Base-by-base conservation (phyloP, 179 eudicot species). In the Camellia oleifera region DNA sequence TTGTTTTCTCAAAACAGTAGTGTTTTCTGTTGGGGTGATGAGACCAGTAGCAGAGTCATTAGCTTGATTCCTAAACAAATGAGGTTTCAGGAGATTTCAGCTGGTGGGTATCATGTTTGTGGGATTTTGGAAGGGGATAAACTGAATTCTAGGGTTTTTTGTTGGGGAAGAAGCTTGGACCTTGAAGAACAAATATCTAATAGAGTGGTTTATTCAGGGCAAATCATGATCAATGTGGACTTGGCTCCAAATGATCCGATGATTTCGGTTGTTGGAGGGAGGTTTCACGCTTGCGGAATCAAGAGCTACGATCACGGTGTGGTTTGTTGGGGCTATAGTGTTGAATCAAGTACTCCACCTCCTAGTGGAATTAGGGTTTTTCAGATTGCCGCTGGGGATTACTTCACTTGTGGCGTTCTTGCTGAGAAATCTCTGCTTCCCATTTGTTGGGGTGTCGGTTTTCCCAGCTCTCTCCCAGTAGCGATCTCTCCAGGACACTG, bases 61-160 rank as follows among this genome's bases (percentile, higher is more conserved):
- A 90, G 81, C 64, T 65, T 84, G 48, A 81, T 89, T 9, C 99
- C 99, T 0, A 86, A 83, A 66, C 67, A 77, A 7, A 44, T 57
- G 63, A 90, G 77, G 84, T 96, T 96, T 80, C 85, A 77, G 63
- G 86, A 80, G 82, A 88, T 96, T 84, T 85, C 96, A 48, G 97
- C 95, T 3, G 98, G 98, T 61, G 97, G 98, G 7, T 94, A 77
- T 79, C 99, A 91, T 81, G 98, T 94, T 46, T 96, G 99, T 89
- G 98, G 99, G 72, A 88, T 94, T 70, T 44, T 81, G 23, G 95
- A 94, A 75, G 94, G 93, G 56, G 85, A 86, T 8, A 77, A 88
- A 60, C 90, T 96, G 4, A 78, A 88, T 54, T 92, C 97, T 0
- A 77, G 76, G 63, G 91, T 83, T 0, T 81, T 74, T 77, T 96